Evolutionary conservation across 2,329 filamentous ascomycete species (phyloP).

Genomic region (Neonectria hederae): DNA sequence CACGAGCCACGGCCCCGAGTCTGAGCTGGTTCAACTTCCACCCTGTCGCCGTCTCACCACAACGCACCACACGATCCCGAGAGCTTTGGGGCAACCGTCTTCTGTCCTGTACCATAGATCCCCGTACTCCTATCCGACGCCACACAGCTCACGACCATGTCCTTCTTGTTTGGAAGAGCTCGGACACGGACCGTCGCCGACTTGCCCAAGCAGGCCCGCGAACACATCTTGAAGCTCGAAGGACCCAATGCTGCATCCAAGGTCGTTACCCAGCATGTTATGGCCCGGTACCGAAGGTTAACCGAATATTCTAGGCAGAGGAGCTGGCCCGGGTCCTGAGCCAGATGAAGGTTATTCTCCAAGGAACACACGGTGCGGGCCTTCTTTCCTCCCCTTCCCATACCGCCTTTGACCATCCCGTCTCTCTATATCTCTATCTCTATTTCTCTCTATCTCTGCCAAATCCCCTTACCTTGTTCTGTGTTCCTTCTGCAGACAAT

Average conservation of each 20-base stretch:
- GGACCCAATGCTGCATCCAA: slow-evolving; percentile 58
- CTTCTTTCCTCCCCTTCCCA: not conserved
- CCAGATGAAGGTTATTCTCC: slow-evolving; percentile 92
- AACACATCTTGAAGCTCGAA: slow-evolving; percentile 63
- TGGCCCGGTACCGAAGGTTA: not conserved
- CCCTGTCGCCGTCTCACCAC: not conserved
- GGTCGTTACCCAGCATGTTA: slow-evolving; percentile 45
- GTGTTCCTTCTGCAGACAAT: slow-evolving; percentile 2
- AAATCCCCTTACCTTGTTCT: not conserved
- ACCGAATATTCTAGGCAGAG: slow-evolving; percentile 69
- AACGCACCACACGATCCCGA: not conserved
- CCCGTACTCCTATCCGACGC: not conserved
- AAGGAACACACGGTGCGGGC: slow-evolving; percentile 86
- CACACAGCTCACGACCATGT: slow-evolving; percentile 50
- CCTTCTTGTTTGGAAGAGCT: slow-evolving; percentile 65
- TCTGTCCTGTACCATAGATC: not conserved
- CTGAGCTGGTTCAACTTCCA: not conserved
- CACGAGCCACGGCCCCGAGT: not conserved
- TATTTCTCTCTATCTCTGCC: not conserved
- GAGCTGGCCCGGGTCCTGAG: slow-evolving; percentile 85
- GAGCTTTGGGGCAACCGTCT: not conserved
- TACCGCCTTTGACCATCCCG: not conserved
- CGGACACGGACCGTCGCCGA: slow-evolving; percentile 62
- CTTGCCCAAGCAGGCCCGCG: slow-evolving; percentile 65
- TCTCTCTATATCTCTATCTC: not conserved